A percentile compares a stretch with the other conserved stretches of the same genome.
phyloP scores from a whole-genome alignment of 23 red algal species.

The Chondrus crispus region DNA sequence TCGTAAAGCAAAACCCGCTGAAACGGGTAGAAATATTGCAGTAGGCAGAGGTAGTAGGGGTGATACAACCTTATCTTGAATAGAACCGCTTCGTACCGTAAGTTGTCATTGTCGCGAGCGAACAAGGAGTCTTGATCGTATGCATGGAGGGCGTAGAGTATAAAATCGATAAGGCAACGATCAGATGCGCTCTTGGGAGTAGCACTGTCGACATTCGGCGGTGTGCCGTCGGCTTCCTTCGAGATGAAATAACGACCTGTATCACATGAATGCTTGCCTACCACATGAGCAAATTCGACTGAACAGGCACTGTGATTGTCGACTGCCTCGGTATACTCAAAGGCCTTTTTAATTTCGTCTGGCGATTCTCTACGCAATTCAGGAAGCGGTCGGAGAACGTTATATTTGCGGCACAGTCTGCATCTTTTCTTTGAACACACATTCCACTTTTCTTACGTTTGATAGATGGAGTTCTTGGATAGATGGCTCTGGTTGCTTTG shows the following conservation, averaged over 20 bases:
- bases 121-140: not conserved
- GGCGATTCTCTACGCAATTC: not conserved
- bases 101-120: too few species aligned
- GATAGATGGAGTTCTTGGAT: too few species aligned
- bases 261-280: not conserved
- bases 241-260: not conserved
- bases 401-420: not conserved
- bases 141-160: not conserved
- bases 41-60: too few species aligned
- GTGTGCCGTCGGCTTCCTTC: not conserved
- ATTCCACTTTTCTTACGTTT: not conserved
- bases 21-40: too few species aligned
- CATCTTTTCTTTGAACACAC: not conserved
- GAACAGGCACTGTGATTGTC: not conserved
- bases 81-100: too few species aligned
- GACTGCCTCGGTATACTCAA: not conserved
- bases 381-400: not conserved
- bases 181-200: not conserved
- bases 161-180: not conserved
- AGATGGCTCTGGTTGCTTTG: not conserved
- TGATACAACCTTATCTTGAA: too few species aligned
- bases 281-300: not conserved
- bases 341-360: not conserved
- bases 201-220: not conserved
- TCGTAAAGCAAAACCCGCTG: too few species aligned